A percentile compares a stretch with the other conserved stretches of the same genome.
These are phyloP conservation scores for Ceratocystis colombiana DNA, from an alignment of 2,329 filamentous ascomycete species.

Conservation along the genomic window DNA sequence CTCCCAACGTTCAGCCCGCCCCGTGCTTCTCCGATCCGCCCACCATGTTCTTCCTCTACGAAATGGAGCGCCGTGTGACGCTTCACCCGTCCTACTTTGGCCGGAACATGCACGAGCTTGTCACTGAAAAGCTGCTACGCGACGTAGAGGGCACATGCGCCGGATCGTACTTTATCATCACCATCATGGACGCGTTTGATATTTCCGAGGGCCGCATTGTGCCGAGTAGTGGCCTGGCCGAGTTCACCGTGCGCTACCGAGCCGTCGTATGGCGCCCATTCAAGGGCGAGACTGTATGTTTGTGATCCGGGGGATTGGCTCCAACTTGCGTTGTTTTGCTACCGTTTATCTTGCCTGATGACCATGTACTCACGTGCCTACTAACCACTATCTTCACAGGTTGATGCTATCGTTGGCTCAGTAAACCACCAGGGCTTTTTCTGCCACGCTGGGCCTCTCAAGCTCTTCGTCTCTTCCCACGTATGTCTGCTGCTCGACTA, in stretches of 20 bases:
- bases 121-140: constrained; percentile 77
- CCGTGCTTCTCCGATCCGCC: constrained; percentile 10
- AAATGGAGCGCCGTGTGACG: constrained; percentile 87
- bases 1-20: not conserved
- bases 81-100: constrained; percentile 97
- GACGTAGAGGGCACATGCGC: constrained; percentile 94
- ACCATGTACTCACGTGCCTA: constrained; percentile 2
- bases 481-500: constrained; percentile 41
- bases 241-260: constrained; percentile 90
- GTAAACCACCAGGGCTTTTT: constrained; percentile 92
- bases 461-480: constrained; percentile 70
- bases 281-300: constrained; percentile 86
- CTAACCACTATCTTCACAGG: constrained; percentile 40
- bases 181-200: constrained; percentile 92
- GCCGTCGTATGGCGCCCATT: constrained; percentile 97
- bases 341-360: not conserved
- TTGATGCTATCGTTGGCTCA: constrained; percentile 85
- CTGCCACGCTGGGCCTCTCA: constrained; percentile 66
- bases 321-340: no score
- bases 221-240: constrained; percentile 80
- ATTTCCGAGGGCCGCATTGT: constrained; percentile 89
- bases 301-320: no score
- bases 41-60: constrained; percentile 95
- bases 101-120: constrained; percentile 81
- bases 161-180: constrained; percentile 94